Evolutionary conservation across 2,329 filamentous ascomycete species (phyloP).

Genomic region (Botryotinia convoluta): DNA sequence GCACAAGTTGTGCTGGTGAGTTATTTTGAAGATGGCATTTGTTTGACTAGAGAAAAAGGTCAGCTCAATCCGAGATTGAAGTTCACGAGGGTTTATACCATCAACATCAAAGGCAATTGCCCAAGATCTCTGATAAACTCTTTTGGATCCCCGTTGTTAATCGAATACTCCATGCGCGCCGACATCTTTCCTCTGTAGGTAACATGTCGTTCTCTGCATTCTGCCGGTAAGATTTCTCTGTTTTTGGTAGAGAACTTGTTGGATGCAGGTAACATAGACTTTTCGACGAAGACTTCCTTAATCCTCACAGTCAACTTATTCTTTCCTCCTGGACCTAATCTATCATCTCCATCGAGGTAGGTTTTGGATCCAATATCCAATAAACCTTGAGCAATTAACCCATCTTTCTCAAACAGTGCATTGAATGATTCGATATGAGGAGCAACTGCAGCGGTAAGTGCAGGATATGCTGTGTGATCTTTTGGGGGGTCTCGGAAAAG

Average conservation of each 20-base stretch:
- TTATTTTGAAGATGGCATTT: conserved; percentile 86
- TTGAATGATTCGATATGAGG: conserved; percentile 98
- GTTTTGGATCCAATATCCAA: conserved; percentile 87
- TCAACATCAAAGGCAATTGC: conserved; percentile 88
- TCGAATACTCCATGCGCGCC: conserved; percentile 76
- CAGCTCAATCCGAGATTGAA: conserved; percentile 25
- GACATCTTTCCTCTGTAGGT: conserved; percentile 87
- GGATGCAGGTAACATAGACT: conserved; percentile 70
- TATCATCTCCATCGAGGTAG: conserved; percentile 78
- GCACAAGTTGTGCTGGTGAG: conserved; percentile 77
- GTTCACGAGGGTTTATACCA: conserved; percentile 49
- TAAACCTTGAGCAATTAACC: conserved; percentile 70
- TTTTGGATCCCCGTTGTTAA: conserved; percentile 83
- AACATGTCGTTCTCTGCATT: conserved; percentile 90
- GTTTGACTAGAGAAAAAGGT: conserved; percentile 61
- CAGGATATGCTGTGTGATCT: conserved; percentile 84
- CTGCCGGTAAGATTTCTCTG: conserved; percentile 83
- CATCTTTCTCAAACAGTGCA: conserved; percentile 73
- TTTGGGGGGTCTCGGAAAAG: conserved; percentile 87
- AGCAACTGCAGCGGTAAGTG: conserved; percentile 78
- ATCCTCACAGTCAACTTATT: conserved; percentile 78
- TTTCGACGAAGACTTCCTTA: conserved; percentile 79
- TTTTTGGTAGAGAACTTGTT: conserved; percentile 81
- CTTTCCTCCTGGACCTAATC: conserved; percentile 54
- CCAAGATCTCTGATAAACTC: conserved; percentile 84